Evolutionary conservation across 306 rosid species (phyloP), one percentile per base, ranked within the genome.

Genomic region (Quercus bicolor): DNA sequence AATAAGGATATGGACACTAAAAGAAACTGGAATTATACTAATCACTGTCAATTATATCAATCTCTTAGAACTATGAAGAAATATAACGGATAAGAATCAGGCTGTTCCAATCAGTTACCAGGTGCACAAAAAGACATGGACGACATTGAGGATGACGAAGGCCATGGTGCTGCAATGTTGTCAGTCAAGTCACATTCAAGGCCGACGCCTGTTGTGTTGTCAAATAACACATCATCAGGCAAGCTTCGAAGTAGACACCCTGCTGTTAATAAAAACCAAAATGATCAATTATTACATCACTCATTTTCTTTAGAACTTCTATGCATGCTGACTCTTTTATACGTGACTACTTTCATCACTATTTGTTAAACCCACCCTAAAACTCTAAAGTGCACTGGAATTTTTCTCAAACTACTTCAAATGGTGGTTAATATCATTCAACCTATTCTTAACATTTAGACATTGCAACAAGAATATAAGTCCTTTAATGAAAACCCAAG

Each of bases 131-230:
- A 89, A 72, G 99, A 90, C 75, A 93, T 14, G 4, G 99, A 89
- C 45, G 99, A 82, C 29, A 88, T 70, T 48, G 99, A 93, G 74
- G 97, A 89, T 51, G 99, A 93, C 2, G 89, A 89, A 78, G 99
- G 99, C 99, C 99, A 96, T 0, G 99, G 99, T 24, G 98, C 99
- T 72, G 88, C 92, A 76, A 90, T 85, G 80, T 96, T 96, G 86
- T 96, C 98, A 68, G 87, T 93, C 87, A 93, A 91, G 83, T 96
- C 99, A 80, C 99, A 96, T 24, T 88, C 88, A 88, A 96, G 93
- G 89, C 96, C 91, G 84, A 86, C 65, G 69, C 99, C 98, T 20
- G 98, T 85, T 55, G 88, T 45, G 34, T 91, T 96, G 86, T 96
- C 99, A 75, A 90, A 88, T 79, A 88, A n/a, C 90, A 91, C 86